Percentiles rank a stretch among this genome's conserved stretches.
Conservation (phyloP, 164 flowering plant genomes). For the Stephania yunnanensis region DNA sequence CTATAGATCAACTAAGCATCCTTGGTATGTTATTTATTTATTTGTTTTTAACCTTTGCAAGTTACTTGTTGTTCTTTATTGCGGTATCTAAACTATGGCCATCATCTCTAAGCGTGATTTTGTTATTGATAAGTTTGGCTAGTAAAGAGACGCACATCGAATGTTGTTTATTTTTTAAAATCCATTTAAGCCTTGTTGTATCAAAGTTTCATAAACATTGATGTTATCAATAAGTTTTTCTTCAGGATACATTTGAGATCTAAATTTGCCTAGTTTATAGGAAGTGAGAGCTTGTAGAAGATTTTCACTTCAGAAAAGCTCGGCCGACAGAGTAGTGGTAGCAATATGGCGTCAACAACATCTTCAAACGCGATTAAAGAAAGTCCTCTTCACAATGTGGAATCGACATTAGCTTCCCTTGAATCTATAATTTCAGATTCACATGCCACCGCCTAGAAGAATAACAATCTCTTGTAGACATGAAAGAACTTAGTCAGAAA, state of each 20-base stretch:
- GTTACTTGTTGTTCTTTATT: no score
- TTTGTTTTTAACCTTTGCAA: no score
- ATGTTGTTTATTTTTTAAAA: no score
- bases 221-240: not conserved
- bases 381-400: constrained; percentile 27
- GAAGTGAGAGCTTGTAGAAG: constrained; percentile 67
- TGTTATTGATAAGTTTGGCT: no score
- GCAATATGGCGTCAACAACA: constrained; percentile 29
- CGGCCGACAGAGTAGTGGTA: constrained; percentile 33
- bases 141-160: no score
- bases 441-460: constrained; percentile 36
- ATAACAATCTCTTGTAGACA: constrained; percentile 25
- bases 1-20: constrained; percentile 81
- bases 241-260: not conserved
- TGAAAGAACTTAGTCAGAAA: constrained; percentile 51
- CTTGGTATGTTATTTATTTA: constrained; percentile 45
- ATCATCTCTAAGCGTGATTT: no score
- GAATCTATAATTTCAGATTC: constrained; percentile 66
- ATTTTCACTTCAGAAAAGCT: constrained; percentile 51
- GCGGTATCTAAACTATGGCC: no score
- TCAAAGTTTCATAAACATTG: no score
- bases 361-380: constrained; percentile 20
- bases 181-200: no score
- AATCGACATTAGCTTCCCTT: constrained; percentile 55
- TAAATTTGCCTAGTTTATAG: constrained; percentile 37